These are phyloP conservation scores for Calycina marina DNA, from an alignment of 2,329 filamentous ascomycete species.

Conservation along the genomic window DNA sequence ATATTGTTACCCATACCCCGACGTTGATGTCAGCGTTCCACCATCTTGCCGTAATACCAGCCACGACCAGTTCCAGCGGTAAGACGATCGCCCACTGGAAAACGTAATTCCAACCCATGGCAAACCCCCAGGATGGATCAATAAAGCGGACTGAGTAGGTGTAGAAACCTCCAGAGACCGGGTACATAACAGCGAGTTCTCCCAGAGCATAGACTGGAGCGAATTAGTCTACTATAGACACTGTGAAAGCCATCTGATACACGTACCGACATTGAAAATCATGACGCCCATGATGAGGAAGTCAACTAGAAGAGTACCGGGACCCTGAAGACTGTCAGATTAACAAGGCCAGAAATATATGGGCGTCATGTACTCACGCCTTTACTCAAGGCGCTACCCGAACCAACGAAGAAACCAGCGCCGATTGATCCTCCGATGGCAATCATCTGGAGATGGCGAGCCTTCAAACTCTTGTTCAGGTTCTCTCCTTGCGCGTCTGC, in stretches of 20 bases:
- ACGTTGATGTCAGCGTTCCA: conserved; percentile 46
- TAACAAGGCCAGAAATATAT: too few species aligned
- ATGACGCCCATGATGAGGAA: conserved; percentile 68
- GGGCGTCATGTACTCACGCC: conserved; percentile 32
- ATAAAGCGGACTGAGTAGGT: conserved; percentile 82
- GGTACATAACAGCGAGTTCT: conserved; percentile 79
- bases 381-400: conserved; percentile 52
- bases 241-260: not conserved
- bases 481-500: not conserved
- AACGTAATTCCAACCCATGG: conserved; percentile 87
- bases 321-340: too few species aligned
- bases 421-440: conserved; percentile 35
- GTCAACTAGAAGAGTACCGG: conserved; percentile 60
- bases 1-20: conserved; percentile 68
- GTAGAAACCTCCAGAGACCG: conserved; percentile 80
- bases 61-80: conserved; percentile 74
- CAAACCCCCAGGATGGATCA: conserved; percentile 89
- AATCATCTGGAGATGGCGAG: conserved; percentile 18
- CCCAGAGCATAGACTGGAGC: conserved; percentile 81
- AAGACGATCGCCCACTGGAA: conserved; percentile 74
- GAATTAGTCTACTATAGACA: conserved; percentile 1
- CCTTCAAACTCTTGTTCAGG: not conserved
- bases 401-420: conserved; percentile 72
- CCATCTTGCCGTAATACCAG: conserved; percentile 66
- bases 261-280: conserved; percentile 42